Base-by-base conservation (phyloP, 768 basidiomycete species). In the Psilocybe subaeruginosa region DNA sequence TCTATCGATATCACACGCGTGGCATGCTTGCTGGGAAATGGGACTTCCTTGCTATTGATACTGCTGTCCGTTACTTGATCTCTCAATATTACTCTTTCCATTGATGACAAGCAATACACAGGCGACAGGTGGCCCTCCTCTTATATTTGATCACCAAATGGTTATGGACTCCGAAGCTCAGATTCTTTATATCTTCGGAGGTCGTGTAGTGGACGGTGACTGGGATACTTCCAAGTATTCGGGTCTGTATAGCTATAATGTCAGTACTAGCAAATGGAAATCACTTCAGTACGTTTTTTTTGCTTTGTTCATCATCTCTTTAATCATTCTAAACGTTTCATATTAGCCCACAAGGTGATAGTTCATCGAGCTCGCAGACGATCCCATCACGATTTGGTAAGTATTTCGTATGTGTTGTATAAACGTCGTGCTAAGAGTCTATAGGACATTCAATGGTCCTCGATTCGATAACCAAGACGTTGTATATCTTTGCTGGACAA, bases 111-210 rank as follows among this genome's bases (percentile, higher is more conserved):
- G 8, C 14, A 41, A 49, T 33, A 51, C 51, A 12, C 62, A 91
- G 91, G 71, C 78, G 0, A 80, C 82, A 3, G 88, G 86, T 1
- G 91, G 91, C 0, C 92, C 92, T 1, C 86, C 88, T 0, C 74
- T 92, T 35, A 77, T 93, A 43, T 90, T 87, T 64, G 92, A 93
- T 69, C 92, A 93, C 66, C 90, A 92, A 73, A 90, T 93, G 86
- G 87, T 78, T 33, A 84, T 93, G 68, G 92, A 93, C 66, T 81
- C 81, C 43, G 87, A 88, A 3, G 74, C 82, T 0, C 91, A 92
- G 69, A 83, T 87, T 3, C 68, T 94, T 6, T 93, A 92, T 61
- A 83, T 92, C 6, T 90, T 85, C 63, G 92, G 92, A 7, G 92
- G 92, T 1, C 83, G 89, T 14, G 78, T 92, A 3, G 83, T 89